Evolutionary conservation across 2,329 filamentous ascomycete genomes (phyloP), one percentile per base, ranked within the genome.

Genomic region (Verticillium zaregamsianum): DNA sequence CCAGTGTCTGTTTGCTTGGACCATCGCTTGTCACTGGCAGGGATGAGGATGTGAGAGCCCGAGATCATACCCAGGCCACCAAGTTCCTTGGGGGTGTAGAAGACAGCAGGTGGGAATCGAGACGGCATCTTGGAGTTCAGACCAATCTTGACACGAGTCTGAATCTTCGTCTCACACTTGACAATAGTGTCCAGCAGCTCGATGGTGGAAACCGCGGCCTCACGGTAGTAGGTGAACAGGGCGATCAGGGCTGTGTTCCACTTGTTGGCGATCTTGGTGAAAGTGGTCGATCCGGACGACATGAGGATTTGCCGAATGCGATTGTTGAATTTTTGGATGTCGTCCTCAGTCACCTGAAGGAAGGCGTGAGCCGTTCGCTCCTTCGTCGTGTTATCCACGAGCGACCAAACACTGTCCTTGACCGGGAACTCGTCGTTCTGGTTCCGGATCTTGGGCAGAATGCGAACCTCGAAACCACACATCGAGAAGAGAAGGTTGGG

Each of bases 241-340:
- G 95, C 93, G 70, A 99, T 99, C 67, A 99, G 78, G 1, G 92
- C 95, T 0, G 95, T 99, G 77, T 99, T 99, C 95, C 96, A 99
- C 79, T 99, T 99, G 79, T 99, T 99, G 56, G 96, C 95, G 71
- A 99, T 99, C 84, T 99, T 99, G 55, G 95, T 99, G 79, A 99
- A 99, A 0, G 95, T 99, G 0, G 95, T 99, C 5, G 92, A 97
- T n/a, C 95, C 96, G 62, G 95, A 98, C 12, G 94, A 98, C 95
- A 99, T 99, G 61, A 99, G 83, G 73, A 99, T 99, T 72, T 99
- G 95, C 63, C 95, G 88, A 71, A 99, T 99, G 52, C 96, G 89
- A 76, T 99, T 99, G 78, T 99, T 99, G 83, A 99, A 99, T 77
- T 98, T 98, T 67, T 94, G 90, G 57, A 99, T 94, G 71, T 99